Conservation (phyloP, 2,329 filamentous ascomycete species). For the Paecilomyces fulvus region DNA sequence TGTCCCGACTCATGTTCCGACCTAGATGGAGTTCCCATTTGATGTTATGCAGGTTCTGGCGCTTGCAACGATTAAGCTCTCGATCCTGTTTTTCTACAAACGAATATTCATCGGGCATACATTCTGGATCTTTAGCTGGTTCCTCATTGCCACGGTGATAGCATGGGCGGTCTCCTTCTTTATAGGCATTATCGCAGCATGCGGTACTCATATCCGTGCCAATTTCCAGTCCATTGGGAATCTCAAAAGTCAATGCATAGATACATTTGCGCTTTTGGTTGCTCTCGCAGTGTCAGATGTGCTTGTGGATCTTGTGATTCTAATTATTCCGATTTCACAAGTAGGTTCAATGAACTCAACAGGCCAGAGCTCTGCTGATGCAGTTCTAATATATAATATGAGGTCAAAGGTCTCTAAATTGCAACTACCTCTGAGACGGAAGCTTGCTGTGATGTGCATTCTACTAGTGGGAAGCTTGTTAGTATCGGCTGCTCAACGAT, state of each 20-base stretch:
- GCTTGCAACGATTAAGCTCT: slow-evolving; percentile 6
- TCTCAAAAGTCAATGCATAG: slow-evolving; percentile 3
- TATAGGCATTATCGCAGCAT: slow-evolving; percentile 2
- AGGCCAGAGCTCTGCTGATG: neutral
- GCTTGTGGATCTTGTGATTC: slow-evolving; percentile 5
- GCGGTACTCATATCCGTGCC: slow-evolving; percentile 3
- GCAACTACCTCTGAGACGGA: slow-evolving; percentile 5
- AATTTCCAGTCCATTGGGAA: slow-evolving; percentile 3
- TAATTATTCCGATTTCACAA: slow-evolving; percentile 5
- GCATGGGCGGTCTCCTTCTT: slow-evolving; percentile 5
- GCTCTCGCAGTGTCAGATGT: slow-evolving; percentile 4
- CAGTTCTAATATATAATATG: neutral
- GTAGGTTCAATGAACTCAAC: neutral
- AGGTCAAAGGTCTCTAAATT: slow-evolving; percentile 3
- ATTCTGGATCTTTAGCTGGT: slow-evolving; percentile 5
- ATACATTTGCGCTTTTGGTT: slow-evolving; percentile 5
- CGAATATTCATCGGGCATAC: slow-evolving; percentile 5
- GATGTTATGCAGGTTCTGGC: slow-evolving; percentile 5
- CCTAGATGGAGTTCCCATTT: slow-evolving; percentile 24
- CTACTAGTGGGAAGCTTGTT: slow-evolving; percentile 3
- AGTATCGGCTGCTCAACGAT: neutral
- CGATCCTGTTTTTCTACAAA: slow-evolving; percentile 8
- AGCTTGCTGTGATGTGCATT: slow-evolving; percentile 3
- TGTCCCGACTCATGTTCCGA: neutral
- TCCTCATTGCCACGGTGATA: slow-evolving; percentile 1